These are phyloP conservation scores for Coleophoma eucalyptorum DNA, from an alignment of 2,329 filamentous ascomycete genomes.

Conservation along the genomic window DNA sequence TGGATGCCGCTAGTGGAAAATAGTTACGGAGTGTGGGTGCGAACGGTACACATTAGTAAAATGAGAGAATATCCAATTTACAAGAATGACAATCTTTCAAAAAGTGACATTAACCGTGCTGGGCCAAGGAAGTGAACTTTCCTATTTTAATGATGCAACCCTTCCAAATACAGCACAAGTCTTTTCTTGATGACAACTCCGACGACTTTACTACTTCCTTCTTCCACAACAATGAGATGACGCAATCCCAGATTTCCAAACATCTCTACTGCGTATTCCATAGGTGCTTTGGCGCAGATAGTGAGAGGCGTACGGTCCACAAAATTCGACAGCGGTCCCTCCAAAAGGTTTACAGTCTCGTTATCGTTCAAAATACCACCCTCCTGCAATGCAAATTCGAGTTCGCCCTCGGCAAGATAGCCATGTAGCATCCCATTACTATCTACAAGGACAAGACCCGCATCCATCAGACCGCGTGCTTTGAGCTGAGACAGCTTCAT, in stretches of 20 bases:
- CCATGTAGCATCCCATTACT: conserved; percentile 43
- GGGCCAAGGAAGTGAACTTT: no score
- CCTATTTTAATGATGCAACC: conserved; percentile 19
- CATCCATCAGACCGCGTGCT: conserved; percentile 49
- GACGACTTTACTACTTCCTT: conserved; percentile 43
- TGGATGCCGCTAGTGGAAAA: no score
- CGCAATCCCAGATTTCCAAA: conserved; percentile 53
- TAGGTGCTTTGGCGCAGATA: conserved; percentile 45
- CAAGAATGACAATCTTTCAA: no score
- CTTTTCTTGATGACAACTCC: conserved; percentile 57
- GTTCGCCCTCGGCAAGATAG: conserved; percentile 49
- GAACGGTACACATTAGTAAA: no score
- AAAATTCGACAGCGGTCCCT: conserved; percentile 37
- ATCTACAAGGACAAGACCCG: conserved; percentile 52
- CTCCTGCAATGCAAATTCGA: conserved; percentile 42
- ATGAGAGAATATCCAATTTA: no score
- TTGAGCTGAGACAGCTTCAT: conserved; percentile 43
- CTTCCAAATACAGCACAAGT: conserved; percentile 47
- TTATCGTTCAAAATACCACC: conserved; percentile 15
- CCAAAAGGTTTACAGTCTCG: conserved; percentile 27
- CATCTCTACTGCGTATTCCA: conserved; percentile 57
- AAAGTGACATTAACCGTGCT: no score
- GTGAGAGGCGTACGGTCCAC: conserved; percentile 50
- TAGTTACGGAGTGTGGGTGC: no score
- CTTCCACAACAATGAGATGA: conserved; percentile 48